Conservation (phyloP, 2,329 filamentous ascomycete species). For the Coniochaeta sp. region DNA sequence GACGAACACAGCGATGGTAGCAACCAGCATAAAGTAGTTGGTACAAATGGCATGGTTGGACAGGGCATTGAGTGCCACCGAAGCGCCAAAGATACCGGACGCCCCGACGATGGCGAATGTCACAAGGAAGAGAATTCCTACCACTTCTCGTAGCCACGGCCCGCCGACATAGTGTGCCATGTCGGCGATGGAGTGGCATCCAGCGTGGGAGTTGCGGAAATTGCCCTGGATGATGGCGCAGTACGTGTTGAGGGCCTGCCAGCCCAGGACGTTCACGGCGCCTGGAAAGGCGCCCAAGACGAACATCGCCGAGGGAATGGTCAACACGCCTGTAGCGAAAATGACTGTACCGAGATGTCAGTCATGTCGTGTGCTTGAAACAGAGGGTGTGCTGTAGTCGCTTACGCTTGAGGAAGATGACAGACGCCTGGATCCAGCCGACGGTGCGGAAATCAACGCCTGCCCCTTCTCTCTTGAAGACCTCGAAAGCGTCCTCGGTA, state of each 20-base stretch:
- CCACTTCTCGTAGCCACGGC: constrained; percentile 39
- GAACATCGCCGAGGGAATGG: constrained; percentile 33
- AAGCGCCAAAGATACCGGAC: constrained; percentile 51
- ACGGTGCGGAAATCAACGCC: constrained; percentile 39
- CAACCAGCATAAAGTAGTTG: constrained; percentile 47
- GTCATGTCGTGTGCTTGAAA: not conserved
- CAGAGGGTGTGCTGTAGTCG: not conserved
- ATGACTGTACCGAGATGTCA: constrained; percentile 19
- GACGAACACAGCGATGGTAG: constrained; percentile 38
- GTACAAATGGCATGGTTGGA: constrained; percentile 51
- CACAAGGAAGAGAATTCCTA: constrained; percentile 47
- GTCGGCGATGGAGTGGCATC: constrained; percentile 37
- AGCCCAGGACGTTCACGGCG: constrained; percentile 32
- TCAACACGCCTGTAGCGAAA: constrained; percentile 34
- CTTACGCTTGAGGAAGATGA: constrained; percentile 37
- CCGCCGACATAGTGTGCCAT: constrained; percentile 53
- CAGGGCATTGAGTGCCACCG: constrained; percentile 51
- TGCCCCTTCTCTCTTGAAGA: constrained; percentile 35
- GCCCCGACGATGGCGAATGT: constrained; percentile 49
- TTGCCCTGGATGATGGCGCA: constrained; percentile 30
- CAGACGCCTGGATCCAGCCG: constrained; percentile 36
- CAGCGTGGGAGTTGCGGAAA: constrained; percentile 28
- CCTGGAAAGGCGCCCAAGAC: constrained; percentile 33
- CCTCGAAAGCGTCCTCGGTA: constrained; percentile 25
- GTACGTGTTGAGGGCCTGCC: constrained; percentile 31